Evolutionary conservation across 495 filamentous ascomycete genomes (phyloP), one percentile per base, ranked within the genome.

Genomic region (Tetracladium marchalianum): DNA sequence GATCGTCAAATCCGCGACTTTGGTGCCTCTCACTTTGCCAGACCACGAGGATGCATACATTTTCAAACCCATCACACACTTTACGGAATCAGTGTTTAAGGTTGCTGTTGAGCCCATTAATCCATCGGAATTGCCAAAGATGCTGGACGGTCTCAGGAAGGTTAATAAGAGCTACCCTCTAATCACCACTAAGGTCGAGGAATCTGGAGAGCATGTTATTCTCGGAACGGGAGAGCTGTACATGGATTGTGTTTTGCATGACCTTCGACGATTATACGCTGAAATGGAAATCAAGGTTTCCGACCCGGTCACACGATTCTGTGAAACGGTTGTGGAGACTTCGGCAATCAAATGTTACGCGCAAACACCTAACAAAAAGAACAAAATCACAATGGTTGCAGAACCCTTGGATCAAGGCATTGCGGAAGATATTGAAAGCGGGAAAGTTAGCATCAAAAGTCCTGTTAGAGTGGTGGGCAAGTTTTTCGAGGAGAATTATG

Each of bases 241-340:
- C 67, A 96, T 98, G 88, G 92, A 98, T 66, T 97, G 90, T 58
- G 92, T 96, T 24, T 78, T 98, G 31, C 89, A 98, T 64, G 92
- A 98, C 60, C 75, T 98, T 11, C 87, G 92, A 40, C 76, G 80
- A 19, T 70, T 96, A 16, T 98, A 95, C 62, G 88, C 90, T n/a
- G 89, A 97, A 59, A 98, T 98, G 92, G 93, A 98, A 58, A 78
- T 97, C 64, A 95, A 95, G 66, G 87, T 98, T 39, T 98, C 92
- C 9, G 92, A 98, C 58, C 92, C 92, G 5, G 93, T 97, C 15
- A 96, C 93, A 18, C 78, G 92, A 24, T 98, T 98, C 71, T 93
- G 87, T 64, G 92, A 98, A 67, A 98, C 92, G 2, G 88, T 95
- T n/a, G 88, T 93, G 41, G 93, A 97, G 60, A 93, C 88, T 41